Percentiles rank a stretch among this genome's conserved stretches.
Evolutionary conservation across 2,329 filamentous ascomycete species (phyloP).

Genomic region (Endothia cerciana): DNA sequence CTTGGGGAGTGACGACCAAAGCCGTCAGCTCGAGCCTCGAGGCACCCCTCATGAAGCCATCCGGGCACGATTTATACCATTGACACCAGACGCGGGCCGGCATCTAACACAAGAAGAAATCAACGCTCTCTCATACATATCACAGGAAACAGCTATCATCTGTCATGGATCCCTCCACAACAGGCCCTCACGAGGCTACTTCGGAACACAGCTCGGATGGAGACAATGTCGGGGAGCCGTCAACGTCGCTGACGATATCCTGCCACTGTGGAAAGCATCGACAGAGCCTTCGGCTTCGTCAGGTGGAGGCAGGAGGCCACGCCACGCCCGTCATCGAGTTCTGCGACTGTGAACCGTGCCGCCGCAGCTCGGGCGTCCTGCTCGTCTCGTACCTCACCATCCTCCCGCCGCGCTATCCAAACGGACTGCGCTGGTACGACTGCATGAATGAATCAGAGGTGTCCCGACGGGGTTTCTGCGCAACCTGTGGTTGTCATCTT

Average conservation of each 20-base stretch:
- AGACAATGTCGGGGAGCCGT: not conserved
- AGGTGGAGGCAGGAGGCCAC: not conserved
- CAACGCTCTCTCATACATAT: not conserved
- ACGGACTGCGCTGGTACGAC: conserved; percentile 17
- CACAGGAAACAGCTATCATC: not conserved
- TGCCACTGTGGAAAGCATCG: conserved; percentile 7
- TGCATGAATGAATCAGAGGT: not conserved
- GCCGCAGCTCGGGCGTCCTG: conserved; percentile 40
- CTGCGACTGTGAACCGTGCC: conserved; percentile 37
- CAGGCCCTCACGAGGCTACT: not conserved
- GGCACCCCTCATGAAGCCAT: not conserved
- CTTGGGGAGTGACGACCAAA: too few species aligned
- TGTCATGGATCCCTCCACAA: not conserved
- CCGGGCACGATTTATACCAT: not conserved
- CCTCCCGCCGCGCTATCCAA: conserved; percentile 30
- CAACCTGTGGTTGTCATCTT: conserved; percentile 46
- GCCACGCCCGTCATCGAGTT: conserved; percentile 23
- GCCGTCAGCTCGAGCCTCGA: not conserved
- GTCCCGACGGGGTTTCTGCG: conserved; percentile 43
- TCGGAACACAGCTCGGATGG: not conserved
- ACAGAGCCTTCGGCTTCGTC: not conserved
- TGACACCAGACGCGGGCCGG: too few species aligned
- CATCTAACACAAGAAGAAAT: not conserved
- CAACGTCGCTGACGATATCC: not conserved
- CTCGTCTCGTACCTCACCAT: conserved; percentile 45